phyloP scores from a whole-genome alignment of 2,329 filamentous ascomycete species.

The Coleophoma cylindrospora region DNA sequence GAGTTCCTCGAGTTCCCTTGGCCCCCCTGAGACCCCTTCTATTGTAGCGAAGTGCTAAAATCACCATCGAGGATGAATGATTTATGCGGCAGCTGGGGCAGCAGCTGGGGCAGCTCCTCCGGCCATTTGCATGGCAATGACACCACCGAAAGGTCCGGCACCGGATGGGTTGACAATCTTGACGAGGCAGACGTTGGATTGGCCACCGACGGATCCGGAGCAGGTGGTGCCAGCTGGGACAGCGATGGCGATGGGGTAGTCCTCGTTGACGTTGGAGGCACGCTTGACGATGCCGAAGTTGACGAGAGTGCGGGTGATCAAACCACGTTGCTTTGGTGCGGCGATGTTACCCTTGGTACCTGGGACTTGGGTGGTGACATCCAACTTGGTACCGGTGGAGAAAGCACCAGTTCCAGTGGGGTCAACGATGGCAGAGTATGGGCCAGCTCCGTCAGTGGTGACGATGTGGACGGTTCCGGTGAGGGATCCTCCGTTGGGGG shows the following conservation, averaged over 20 bases:
- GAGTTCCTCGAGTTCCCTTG: too few species aligned
- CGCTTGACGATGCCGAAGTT: constrained; percentile 24
- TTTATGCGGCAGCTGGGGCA: neutral
- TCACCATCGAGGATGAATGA: neutral
- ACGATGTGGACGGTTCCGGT: constrained; percentile 64
- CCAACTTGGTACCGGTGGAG: constrained; percentile 44
- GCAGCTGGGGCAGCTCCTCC: constrained; percentile 4
- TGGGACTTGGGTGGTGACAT: constrained; percentile 48
- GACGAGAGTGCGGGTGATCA: constrained; percentile 19
- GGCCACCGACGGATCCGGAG: constrained; percentile 54
- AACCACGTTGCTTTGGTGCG: constrained; percentile 18
- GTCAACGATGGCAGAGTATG: constrained; percentile 55
- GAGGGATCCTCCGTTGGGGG: constrained; percentile 48
- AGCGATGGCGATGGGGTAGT: constrained; percentile 38
- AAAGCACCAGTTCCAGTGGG: constrained; percentile 47
- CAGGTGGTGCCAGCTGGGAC: constrained; percentile 46
- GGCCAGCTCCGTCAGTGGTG: constrained; percentile 60
- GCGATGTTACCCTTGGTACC: constrained; percentile 34
- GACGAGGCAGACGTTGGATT: constrained; percentile 56
- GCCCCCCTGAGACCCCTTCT: too few species aligned
- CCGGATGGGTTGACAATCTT: constrained; percentile 56
- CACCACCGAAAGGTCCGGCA: constrained; percentile 59
- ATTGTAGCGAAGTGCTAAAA: neutral
- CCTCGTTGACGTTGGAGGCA: constrained; percentile 23
- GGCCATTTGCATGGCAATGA: constrained; percentile 48